Conservation (phyloP, 768 basidiomycete species). For the Sarcomyxa edulis region DNA sequence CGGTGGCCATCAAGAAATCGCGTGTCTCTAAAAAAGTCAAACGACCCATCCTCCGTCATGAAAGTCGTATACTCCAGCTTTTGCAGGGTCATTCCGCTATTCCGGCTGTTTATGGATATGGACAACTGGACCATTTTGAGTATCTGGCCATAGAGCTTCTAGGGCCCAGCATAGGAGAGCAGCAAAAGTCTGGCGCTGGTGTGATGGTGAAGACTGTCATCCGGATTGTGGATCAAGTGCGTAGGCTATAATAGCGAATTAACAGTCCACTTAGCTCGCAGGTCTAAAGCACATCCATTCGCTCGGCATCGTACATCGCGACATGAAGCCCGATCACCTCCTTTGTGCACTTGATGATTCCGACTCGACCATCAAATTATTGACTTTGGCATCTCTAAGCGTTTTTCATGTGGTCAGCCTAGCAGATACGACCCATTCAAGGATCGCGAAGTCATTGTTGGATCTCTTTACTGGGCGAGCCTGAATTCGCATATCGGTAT, state of each 20-base stretch:
- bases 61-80: constrained; percentile 19
- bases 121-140: constrained; percentile 27
- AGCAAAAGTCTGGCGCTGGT: constrained; percentile 9
- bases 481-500: constrained; percentile 25
- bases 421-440: constrained; percentile 17
- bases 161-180: constrained; percentile 17
- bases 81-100: constrained; percentile 25
- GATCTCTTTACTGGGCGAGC: constrained; percentile 25
- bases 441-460: constrained; percentile 16
- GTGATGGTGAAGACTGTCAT: constrained; percentile 17
- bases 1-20: constrained; percentile 26
- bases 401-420: constrained; percentile 10
- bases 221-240: constrained; percentile 18
- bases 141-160: constrained; percentile 27
- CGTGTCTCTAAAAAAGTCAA: constrained; percentile 22
- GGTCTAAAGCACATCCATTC: constrained; percentile 24
- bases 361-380: constrained; percentile 22
- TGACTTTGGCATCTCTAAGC: constrained; percentile 25
- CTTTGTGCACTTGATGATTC: constrained; percentile 18
- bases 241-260: constrained; percentile 4
- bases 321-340: constrained; percentile 30
- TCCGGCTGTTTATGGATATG: constrained; percentile 24
- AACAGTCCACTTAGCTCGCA: constrained; percentile 15
- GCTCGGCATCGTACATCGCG: constrained; percentile 27
- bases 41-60: constrained; percentile 22